Evolutionary conservation across 345 rosid species (phyloP), one percentile per base, ranked within the genome.

Genomic region (Euphorbia lathyris): DNA sequence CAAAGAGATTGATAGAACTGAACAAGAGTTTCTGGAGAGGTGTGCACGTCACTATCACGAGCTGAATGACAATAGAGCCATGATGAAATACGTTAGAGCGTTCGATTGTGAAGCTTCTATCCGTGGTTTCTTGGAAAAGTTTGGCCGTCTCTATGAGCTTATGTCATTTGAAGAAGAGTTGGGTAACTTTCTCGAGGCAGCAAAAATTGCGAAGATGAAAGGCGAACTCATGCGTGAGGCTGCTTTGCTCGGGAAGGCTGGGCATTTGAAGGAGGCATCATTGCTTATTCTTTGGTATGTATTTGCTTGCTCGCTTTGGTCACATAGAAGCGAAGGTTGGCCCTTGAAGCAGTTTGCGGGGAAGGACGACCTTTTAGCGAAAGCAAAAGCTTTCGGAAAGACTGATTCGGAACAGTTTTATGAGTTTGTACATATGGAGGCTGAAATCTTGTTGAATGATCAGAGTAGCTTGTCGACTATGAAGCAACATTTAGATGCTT

Each of bases 251-350:
- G 82, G 73, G 20, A 80, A 75, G 72, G 82, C 78, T 5, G 72
- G 76, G 12, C 42, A 69, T 47, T 73, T 70, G 53, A 78, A 67
- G 20, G 79, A 80, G 38, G 83, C 90, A 20, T 62, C 82, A 0
- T 38, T 32, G 59, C 76, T 77, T 7, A 61, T 79, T 50, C 73
- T 86, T 2, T 73, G 76, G 70, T 76, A 56, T 72, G 76, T 84
- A 17, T 25, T 82, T 48, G 70, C 72, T 34, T 72, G 42, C 67
- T 84, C 90, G 58, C 81, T 86, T 0, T 86, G 87, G 90, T 66
- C 66, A 25, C 47, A 51, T 20, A 78, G 80, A 69, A 63, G 77
- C 71, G 59, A 51, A 30, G 90, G 85, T 11, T 86, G 90, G 88
- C 87, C 86, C 11, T 72, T 82, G 43, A 79, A 82, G 76, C 77